Conservation (phyloP, 2,329 filamentous ascomycete genomes). For the Neurospora sp. region DNA sequence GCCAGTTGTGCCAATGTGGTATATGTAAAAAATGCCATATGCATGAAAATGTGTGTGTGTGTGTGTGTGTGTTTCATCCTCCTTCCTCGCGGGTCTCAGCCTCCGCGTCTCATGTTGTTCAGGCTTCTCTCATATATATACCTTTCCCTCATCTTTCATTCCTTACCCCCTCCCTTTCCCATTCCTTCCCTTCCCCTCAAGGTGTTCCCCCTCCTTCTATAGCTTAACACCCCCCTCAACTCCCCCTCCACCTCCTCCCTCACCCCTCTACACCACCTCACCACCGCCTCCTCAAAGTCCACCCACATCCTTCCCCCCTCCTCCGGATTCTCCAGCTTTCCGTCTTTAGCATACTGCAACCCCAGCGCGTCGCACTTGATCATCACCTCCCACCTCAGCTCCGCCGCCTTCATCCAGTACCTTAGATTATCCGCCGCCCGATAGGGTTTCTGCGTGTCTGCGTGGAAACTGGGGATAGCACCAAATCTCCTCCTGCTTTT, state of each 20-base stretch:
- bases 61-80: background rate
- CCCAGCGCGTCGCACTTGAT: slow-evolving; percentile 78
- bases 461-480: slow-evolving; percentile 78
- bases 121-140: background rate
- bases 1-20: background rate
- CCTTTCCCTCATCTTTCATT: background rate
- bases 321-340: slow-evolving; percentile 32
- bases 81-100: background rate
- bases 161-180: background rate
- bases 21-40: background rate
- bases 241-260: slow-evolving; percentile 76
- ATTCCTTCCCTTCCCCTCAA: background rate
- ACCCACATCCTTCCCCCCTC: slow-evolving; percentile 42
- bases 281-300: slow-evolving; percentile 72
- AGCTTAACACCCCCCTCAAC: slow-evolving; percentile 23
- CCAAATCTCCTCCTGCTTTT: slow-evolving; percentile 83
- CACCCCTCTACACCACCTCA: slow-evolving; percentile 74
- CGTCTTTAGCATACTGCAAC: slow-evolving; percentile 65
- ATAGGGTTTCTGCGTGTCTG: slow-evolving; percentile 92
- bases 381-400: slow-evolving; percentile 84
- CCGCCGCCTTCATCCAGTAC: slow-evolving; percentile 93
- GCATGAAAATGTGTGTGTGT: background rate
- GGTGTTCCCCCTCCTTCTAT: background rate
- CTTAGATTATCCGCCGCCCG: slow-evolving; percentile 86
- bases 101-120: background rate